A percentile compares a stretch with the other conserved stretches of the same genome.
phyloP scores from a whole-genome alignment of 228 moss, liverwort and hornwort species.

The Sphagnum magellanicum region DNA sequence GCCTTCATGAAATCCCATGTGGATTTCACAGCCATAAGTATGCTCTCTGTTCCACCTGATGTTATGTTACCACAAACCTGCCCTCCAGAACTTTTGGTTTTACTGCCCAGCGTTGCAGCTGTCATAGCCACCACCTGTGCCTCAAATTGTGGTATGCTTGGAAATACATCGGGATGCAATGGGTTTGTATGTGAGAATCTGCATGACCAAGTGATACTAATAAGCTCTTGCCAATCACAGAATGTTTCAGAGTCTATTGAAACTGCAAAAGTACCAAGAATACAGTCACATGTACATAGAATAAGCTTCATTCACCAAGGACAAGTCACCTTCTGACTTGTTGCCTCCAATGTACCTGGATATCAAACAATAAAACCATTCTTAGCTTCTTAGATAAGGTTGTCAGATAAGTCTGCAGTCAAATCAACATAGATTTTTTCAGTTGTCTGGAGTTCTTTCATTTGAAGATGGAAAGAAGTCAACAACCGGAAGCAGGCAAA shows the following conservation, averaged over 20 bases:
- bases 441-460: neutral
- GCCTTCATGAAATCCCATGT: slow-evolving; percentile 88
- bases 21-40: slow-evolving; percentile 95
- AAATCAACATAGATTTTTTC: neutral
- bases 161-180: slow-evolving; percentile 93
- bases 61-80: slow-evolving; percentile 98
- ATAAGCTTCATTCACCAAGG: slow-evolving; percentile 88
- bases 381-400: too few relatives aligned
- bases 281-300: slow-evolving; percentile 47
- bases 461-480: neutral
- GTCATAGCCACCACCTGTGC: slow-evolving; percentile 99
- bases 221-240: neutral
- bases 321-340: slow-evolving; percentile 85
- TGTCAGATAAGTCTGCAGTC: slow-evolving; percentile 43
- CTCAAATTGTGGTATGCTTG: slow-evolving; percentile 89
- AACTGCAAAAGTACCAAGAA: neutral
- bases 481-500: neutral
- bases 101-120: slow-evolving; percentile 83
- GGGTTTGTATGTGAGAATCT: slow-evolving; percentile 99
- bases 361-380: too few relatives aligned
- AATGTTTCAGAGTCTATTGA: neutral
- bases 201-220: slow-evolving; percentile 10
- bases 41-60: slow-evolving; percentile 98
- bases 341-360: slow-evolving; percentile 91
- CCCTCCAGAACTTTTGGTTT: slow-evolving; percentile 73